Conservation (phyloP, 2,329 filamentous ascomycete species). For the Aspergillus vadensis region DNA sequence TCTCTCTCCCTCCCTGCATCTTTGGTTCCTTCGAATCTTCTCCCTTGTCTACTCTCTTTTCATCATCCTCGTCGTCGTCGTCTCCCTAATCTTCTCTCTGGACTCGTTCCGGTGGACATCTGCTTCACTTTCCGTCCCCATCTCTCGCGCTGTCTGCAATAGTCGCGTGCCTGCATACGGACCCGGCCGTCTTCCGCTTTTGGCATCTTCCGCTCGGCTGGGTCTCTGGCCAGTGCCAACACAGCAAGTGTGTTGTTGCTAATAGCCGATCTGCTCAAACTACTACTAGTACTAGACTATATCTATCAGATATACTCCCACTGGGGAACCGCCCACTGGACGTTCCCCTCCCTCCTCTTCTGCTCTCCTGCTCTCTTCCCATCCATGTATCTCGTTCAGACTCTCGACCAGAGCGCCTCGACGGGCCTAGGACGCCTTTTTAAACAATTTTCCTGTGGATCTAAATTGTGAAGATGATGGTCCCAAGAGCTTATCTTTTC, state of each 20-base stretch:
- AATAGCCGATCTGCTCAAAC: conserved; percentile 7
- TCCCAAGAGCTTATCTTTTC: conserved; percentile 43
- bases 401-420: conserved; percentile 44
- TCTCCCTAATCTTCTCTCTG: neutral
- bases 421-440: conserved; percentile 31
- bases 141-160: neutral
- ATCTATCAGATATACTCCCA: conserved; percentile 10
- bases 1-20: neutral
- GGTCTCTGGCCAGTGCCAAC: conserved; percentile 20
- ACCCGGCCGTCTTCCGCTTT: conserved; percentile 21
- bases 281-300: neutral
- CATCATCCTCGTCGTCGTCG: neutral
- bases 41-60: neutral
- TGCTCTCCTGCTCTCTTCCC: conserved; percentile 3
- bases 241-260: conserved; percentile 19
- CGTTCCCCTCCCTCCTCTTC: conserved; percentile 7
- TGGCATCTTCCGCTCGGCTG: conserved; percentile 17
- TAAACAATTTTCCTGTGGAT: conserved; percentile 16
- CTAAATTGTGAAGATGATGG: conserved; percentile 41
- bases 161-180: conserved; percentile 28
- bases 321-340: conserved; percentile 7
- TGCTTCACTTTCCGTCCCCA: neutral
- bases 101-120: neutral
- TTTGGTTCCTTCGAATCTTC: neutral
- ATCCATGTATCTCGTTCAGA: conserved; percentile 46